These are phyloP conservation scores for Exophiala phaeomuriformis DNA, from an alignment of 2,329 filamentous ascomycete species.

Conservation along the genomic window DNA sequence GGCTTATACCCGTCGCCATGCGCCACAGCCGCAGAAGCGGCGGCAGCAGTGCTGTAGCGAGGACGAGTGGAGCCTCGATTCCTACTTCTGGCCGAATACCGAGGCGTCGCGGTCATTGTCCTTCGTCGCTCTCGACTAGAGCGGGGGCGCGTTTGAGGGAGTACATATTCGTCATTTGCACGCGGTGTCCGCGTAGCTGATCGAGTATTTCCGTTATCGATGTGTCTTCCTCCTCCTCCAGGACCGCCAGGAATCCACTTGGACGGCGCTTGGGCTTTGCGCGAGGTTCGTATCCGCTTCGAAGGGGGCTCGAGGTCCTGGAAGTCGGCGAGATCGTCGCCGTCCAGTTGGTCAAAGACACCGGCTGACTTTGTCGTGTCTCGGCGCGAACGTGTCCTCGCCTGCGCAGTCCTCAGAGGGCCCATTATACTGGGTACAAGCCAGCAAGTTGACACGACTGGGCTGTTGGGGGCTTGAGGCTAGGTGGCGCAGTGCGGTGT, in stretches of 20 bases:
- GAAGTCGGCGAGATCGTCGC: conserved; percentile 28
- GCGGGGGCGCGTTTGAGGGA: conserved; percentile 41
- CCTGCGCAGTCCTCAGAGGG: conserved; percentile 21
- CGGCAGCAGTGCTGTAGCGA: conserved; percentile 75
- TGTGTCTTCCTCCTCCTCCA: conserved; percentile 75
- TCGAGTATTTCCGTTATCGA: conserved; percentile 54
- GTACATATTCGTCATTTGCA: conserved; percentile 46
- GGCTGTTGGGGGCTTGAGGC: conserved; percentile 1
- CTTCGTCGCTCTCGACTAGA: conserved; percentile 29
- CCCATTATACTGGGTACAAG: conserved; percentile 18
- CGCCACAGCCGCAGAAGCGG: conserved; percentile 76
- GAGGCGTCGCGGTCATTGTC: conserved; percentile 14
- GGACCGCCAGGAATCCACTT: conserved; percentile 66
- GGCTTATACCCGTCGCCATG: conserved; percentile 97
- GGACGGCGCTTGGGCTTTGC: conserved; percentile 10
- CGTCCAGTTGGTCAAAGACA: conserved; percentile 27
- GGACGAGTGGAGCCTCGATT: conserved; percentile 41
- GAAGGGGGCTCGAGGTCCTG: conserved; percentile 52
- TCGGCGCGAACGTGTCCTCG: conserved; percentile 27
- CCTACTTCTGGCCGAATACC: conserved; percentile 23
- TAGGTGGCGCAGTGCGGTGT: conserved; percentile 15
- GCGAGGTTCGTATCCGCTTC: conserved; percentile 62
- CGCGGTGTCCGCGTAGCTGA: conserved; percentile 39
- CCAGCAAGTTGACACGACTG: conserved; percentile 13
- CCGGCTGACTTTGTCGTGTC: conserved; percentile 30